Percentiles rank a stretch among this genome's conserved stretches.
phyloP scores from a whole-genome alignment of 495 filamentous ascomycete species.

The Aspergillus olivimuriae region DNA sequence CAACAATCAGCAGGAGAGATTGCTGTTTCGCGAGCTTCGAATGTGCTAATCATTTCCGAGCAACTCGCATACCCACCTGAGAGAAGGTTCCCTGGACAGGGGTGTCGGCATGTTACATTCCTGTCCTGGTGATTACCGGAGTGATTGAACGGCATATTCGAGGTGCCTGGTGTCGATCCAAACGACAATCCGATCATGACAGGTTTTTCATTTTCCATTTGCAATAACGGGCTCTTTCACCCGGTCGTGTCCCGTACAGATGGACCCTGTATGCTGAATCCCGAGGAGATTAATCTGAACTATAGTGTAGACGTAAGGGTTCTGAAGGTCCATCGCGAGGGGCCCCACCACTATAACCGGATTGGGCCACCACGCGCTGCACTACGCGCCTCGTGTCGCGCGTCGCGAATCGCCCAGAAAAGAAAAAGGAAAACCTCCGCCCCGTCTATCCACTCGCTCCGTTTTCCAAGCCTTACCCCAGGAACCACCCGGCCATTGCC shows the following conservation, averaged over 20 bases:
- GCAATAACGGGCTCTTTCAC: not conserved
- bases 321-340: not conserved
- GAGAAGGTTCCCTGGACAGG: not conserved
- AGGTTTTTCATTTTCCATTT: not conserved
- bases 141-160: constrained; percentile 20
- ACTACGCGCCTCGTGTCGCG: constrained; percentile 6
- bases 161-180: not conserved
- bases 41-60: not conserved
- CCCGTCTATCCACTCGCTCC: not conserved
- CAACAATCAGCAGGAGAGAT: no score
- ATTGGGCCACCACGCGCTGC: constrained; percentile 6
- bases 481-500: constrained; percentile 4
- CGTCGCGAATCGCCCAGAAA: constrained; percentile 2
- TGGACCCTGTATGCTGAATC: not conserved
- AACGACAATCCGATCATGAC: not conserved
- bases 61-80: no score
- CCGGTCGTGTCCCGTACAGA: not conserved
- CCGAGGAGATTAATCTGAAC: not conserved
- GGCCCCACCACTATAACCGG: constrained; percentile 7
- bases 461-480: not conserved
- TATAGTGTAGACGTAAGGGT: no score
- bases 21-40: not conserved
- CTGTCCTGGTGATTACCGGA: constrained; percentile 21
- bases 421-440: constrained; percentile 5
- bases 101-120: constrained; percentile 14